Base-by-base conservation (phyloP, 139 green algal genomes). In the Chlorella sp. region DNA sequence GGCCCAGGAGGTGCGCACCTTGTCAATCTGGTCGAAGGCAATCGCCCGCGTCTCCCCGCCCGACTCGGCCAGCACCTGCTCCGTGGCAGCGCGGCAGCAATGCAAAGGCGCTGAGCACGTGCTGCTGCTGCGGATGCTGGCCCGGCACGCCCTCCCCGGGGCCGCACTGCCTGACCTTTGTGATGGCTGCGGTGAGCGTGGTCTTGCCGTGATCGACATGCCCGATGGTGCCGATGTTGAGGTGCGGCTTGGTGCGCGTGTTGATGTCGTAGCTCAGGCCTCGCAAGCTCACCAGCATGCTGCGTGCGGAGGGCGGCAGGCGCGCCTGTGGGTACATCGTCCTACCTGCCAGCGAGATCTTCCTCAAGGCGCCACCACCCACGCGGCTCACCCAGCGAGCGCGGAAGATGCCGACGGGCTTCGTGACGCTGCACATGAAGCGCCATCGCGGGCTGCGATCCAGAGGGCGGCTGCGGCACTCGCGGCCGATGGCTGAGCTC, bases 191-290 rank as follows among this genome's bases (percentile, higher is more conserved):
- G 4, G 95, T 99, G 17, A 99, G 86, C 0, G 94, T 99, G 2
- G 95, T 99, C 73, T 99, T 99, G 63, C 95, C 95, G 77, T 99
- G 95, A 71, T 99, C 95, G 2, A 99, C 95, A 76, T 99, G 95
- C 1, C 95, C 95, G 62, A 99, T 99, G 3, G 95, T 99, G 32
- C 95, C 95, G 23, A 99, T 88, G 75, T 99, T 99, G 27, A 99
- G 64, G 74, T 99, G 95, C 2, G 92, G 93, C 85, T 99, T 99
- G 35, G 84, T 92, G 35, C 94, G 81, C 2, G 81, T 80, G 78
- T 96, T 96, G 74, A 96, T 92, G 74, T 98, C 93, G 70, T 97
- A 96, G 49, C 78, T 85, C 33, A 64, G 62, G 49, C 59, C 2
- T 10, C 77, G 51, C 49, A 31, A 35, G 51, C 51, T 62, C 51